Conservation (phyloP, 2,329 filamentous ascomycete species). For the Coniella lustricola region DNA sequence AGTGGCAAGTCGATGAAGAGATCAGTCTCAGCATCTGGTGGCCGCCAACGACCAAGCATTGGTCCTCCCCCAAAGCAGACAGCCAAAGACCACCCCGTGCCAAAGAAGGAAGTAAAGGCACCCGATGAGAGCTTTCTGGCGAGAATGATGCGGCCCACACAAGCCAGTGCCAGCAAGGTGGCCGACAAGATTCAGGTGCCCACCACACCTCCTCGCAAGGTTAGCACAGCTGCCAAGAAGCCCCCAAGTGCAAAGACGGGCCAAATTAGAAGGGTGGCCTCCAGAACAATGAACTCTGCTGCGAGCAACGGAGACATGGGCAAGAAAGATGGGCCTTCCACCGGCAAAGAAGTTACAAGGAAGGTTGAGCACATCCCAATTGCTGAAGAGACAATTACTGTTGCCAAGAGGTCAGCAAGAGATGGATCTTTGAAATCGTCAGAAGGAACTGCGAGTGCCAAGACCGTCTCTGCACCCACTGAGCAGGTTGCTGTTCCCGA, state of each 20-base stretch:
- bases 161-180: slow-evolving; percentile 46
- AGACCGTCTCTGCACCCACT: not conserved
- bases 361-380: slow-evolving; percentile 20
- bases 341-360: slow-evolving; percentile 19
- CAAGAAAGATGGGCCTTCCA: slow-evolving; percentile 12
- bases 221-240: slow-evolving; percentile 17
- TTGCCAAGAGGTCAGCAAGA: slow-evolving; percentile 15
- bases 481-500: too few relatives aligned
- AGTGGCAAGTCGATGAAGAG: slow-evolving; percentile 31
- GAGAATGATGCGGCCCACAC: slow-evolving; percentile 76
- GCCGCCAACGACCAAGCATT: slow-evolving; percentile 41
- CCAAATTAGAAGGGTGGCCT: slow-evolving; percentile 16
- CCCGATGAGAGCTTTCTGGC: slow-evolving; percentile 64
- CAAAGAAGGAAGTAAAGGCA: slow-evolving; percentile 46
- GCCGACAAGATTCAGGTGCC: slow-evolving; percentile 48
- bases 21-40: slow-evolving; percentile 38
- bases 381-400: slow-evolving; percentile 16
- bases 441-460: too few relatives aligned
- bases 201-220: slow-evolving; percentile 40
- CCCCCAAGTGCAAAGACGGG: slow-evolving; percentile 19
- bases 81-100: slow-evolving; percentile 38
- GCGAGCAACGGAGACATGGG: slow-evolving; percentile 10
- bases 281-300: slow-evolving; percentile 18
- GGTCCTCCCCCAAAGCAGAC: slow-evolving; percentile 54
- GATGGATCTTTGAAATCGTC: slow-evolving; percentile 7